phyloP scores from a whole-genome alignment of 768 basidiomycete genomes.

The Tephrocybe sp. region DNA sequence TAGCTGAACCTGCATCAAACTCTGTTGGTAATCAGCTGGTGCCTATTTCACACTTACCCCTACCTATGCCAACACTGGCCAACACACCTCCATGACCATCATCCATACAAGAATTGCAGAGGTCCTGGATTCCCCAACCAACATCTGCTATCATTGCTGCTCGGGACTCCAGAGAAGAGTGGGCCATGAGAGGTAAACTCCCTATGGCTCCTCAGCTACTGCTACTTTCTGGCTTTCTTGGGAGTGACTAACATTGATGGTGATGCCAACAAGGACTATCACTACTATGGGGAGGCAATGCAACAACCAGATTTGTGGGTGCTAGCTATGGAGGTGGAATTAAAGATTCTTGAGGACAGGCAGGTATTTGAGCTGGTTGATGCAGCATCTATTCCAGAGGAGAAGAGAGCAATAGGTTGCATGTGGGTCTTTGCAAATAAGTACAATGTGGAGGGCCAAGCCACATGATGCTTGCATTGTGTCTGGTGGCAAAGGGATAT shows the following conservation, averaged over 20 bases:
- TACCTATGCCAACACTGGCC: too few relatives aligned
- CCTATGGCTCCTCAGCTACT: too few relatives aligned
- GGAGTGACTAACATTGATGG: background rate
- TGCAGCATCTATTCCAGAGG: background rate
- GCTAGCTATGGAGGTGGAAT: background rate
- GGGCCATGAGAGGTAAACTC: too few relatives aligned
- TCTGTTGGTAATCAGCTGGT: too few relatives aligned
- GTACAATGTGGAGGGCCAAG: slow-evolving; percentile 24
- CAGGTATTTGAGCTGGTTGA: background rate
- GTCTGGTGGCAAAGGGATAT: slow-evolving; percentile 26
- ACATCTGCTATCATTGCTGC: too few relatives aligned
- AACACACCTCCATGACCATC: too few relatives aligned
- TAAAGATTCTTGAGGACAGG: background rate
- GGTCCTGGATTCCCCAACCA: too few relatives aligned
- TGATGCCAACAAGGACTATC: background rate
- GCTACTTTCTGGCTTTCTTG: too few relatives aligned
- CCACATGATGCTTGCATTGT: slow-evolving; percentile 27
- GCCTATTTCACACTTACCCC: too few relatives aligned
- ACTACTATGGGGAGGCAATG: background rate
- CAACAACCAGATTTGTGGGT: background rate
- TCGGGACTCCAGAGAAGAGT: too few relatives aligned
- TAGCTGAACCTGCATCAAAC: too few relatives aligned
- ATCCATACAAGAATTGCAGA: too few relatives aligned
- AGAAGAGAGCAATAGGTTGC: background rate
- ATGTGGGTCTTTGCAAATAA: slow-evolving; percentile 29